phyloP scores from a whole-genome alignment of 1,284 basidiomycete genomes.

The Ceratobasidium sp. region DNA sequence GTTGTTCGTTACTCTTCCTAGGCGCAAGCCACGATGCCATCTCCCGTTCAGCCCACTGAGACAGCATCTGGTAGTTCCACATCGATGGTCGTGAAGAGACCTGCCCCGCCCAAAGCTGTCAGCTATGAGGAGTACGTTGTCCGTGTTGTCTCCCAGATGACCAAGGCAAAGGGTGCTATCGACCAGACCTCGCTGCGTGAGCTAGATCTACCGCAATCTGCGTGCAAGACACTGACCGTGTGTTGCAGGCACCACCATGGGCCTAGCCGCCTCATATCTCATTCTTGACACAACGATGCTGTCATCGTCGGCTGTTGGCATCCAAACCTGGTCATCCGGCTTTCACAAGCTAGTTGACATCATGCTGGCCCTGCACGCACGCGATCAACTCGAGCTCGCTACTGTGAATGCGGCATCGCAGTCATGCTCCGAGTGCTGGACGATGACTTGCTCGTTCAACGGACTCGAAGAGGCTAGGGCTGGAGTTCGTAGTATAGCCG shows the following conservation, averaged over 20 bases:
- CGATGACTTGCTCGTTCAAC: slow-evolving; percentile 71
- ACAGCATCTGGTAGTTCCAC: slow-evolving; percentile 31
- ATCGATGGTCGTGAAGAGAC: slow-evolving; percentile 18
- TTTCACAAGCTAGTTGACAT: slow-evolving; percentile 75
- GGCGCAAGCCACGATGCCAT: slow-evolving; percentile 20
- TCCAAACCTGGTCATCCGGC: slow-evolving; percentile 70
- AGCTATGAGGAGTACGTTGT: slow-evolving; percentile 69
- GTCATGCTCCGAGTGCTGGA: slow-evolving; percentile 86
- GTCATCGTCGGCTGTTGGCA: slow-evolving; percentile 60
- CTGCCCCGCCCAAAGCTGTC: slow-evolving; percentile 57
- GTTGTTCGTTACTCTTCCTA: slow-evolving; percentile 6
- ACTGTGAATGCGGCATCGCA: slow-evolving; percentile 76
- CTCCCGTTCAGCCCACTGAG: slow-evolving; percentile 50
- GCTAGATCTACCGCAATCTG: slow-evolving; percentile 53
- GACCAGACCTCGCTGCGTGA: slow-evolving; percentile 72
- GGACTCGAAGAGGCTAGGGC: slow-evolving; percentile 57
- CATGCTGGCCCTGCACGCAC: slow-evolving; percentile 70
- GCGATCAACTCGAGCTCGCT: slow-evolving; percentile 72
- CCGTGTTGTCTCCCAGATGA: slow-evolving; percentile 64
- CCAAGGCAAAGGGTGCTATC: slow-evolving; percentile 60
- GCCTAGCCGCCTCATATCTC: slow-evolving; percentile 77
- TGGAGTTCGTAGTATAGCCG: slow-evolving; percentile 44
- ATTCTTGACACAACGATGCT: slow-evolving; percentile 76
- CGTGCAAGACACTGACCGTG: background rate
- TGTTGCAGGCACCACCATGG: slow-evolving; percentile 54